Conservation (phyloP, 2,329 filamentous ascomycete species). For the Didymella arachidicola region DNA sequence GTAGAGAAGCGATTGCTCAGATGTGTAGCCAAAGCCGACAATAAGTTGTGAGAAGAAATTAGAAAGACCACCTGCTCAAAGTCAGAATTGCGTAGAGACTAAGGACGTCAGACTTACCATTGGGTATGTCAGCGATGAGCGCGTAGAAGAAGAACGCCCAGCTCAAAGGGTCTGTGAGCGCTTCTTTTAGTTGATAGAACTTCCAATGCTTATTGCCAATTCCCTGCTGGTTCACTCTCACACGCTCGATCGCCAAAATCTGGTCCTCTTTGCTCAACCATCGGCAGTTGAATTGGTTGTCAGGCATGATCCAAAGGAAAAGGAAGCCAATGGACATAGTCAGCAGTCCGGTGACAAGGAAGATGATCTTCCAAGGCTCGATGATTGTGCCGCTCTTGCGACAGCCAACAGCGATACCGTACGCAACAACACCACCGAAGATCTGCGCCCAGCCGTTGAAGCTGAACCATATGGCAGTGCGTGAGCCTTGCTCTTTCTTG, state of each 20-base stretch:
- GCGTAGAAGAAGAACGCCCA: slow-evolving; percentile 69
- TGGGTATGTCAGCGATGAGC: slow-evolving; percentile 64
- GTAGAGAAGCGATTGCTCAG: slow-evolving; percentile 68
- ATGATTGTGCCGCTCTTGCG: slow-evolving; percentile 64
- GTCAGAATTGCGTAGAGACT: slow-evolving; percentile 5
- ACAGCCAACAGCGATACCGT: slow-evolving; percentile 67
- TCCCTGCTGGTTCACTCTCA: slow-evolving; percentile 78
- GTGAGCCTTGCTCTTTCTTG: slow-evolving; percentile 69
- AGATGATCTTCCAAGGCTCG: slow-evolving; percentile 70
- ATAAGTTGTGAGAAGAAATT: slow-evolving; percentile 71
- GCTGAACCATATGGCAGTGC: slow-evolving; percentile 72
- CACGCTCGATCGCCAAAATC: slow-evolving; percentile 72
- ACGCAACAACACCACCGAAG: slow-evolving; percentile 68
- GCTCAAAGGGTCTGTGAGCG: slow-evolving; percentile 64
- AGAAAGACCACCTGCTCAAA: slow-evolving; percentile 57
- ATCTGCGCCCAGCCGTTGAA: slow-evolving; percentile 71
- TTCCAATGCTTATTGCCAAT: slow-evolving; percentile 76
- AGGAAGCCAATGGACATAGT: slow-evolving; percentile 53
- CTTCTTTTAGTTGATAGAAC: slow-evolving; percentile 69
- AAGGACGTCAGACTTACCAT: slow-evolving; percentile 49
- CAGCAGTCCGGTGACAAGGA: slow-evolving; percentile 56
- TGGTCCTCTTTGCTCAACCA: slow-evolving; percentile 73
- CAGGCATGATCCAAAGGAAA: slow-evolving; percentile 60
- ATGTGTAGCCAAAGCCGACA: slow-evolving; percentile 69
- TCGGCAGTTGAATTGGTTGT: slow-evolving; percentile 67